phyloP scores from a whole-genome alignment of 257 asterid species.

The Buddleja alternifolia region DNA sequence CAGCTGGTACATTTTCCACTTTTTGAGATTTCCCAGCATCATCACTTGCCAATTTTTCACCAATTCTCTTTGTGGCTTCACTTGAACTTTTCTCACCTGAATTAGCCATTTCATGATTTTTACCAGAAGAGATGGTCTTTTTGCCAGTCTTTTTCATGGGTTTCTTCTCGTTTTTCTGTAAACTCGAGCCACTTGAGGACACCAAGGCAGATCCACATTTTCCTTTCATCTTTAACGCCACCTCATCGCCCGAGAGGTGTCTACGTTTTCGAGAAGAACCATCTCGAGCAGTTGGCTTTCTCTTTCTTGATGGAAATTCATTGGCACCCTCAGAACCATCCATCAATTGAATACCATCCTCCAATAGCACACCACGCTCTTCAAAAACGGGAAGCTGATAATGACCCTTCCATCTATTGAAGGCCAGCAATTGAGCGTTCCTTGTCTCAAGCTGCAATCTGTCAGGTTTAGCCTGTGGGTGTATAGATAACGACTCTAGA shows the following conservation, averaged over 20 bases:
- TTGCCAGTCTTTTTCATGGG: conserved; percentile 25
- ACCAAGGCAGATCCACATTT: conserved; percentile 39
- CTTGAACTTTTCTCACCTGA: neutral
- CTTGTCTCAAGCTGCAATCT: conserved; percentile 41
- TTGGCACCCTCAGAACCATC: conserved; percentile 30
- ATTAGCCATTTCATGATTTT: conserved; percentile 23
- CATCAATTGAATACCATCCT: conserved; percentile 38
- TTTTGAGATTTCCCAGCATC: conserved; percentile 30
- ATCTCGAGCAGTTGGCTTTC: conserved; percentile 33
- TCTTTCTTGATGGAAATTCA: conserved; percentile 37
- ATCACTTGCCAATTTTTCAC: neutral
- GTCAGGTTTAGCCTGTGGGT: conserved; percentile 41
- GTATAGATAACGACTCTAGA: conserved; percentile 51
- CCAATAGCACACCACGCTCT: conserved; percentile 35
- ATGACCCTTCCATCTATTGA: conserved; percentile 66
- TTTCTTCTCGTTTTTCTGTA: conserved; percentile 30
- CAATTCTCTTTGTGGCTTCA: too few relatives aligned
- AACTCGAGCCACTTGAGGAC: conserved; percentile 39
- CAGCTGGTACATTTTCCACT: conserved; percentile 31
- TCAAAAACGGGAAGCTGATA: conserved; percentile 45
- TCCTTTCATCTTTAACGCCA: conserved; percentile 35
- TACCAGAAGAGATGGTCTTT: conserved; percentile 29
- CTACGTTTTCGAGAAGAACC: conserved; percentile 40
- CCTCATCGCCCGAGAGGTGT: conserved; percentile 29
- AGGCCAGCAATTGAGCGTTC: conserved; percentile 64